Evolutionary conservation across 1,284 basidiomycete species (phyloP), one percentile per base, ranked within the genome.

Genomic region (Cryptococcus sp.): DNA sequence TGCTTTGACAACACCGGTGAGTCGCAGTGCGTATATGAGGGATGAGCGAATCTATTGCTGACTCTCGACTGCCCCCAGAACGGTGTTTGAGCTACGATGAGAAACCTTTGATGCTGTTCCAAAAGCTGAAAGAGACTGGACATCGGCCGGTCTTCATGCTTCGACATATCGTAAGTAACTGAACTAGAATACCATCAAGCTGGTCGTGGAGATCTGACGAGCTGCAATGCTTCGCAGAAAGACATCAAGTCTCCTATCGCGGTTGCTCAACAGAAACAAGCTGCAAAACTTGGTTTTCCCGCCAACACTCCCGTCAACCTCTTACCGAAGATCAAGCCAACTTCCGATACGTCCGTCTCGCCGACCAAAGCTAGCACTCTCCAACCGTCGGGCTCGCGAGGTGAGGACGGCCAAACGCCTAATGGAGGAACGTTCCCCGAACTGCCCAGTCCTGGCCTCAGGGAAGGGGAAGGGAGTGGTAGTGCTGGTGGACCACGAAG

Each of bases 141-240:
- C 96, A 97, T 80, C 93, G 94, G 63, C 94, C 96, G 0, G 93
- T 97, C 11, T 99, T 99, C 78, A 98, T 98, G 93, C 85, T 99
- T 43, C 90, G 97, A 58, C 94, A 98, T 70, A 96, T 99, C 75
- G 93, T 93, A 71, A 61, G 75, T 64, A 47, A 13, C 8, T 46
- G 11, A 19, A 16, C 45, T 20, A 13, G 13, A 35, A 13, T 13
- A 4, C 13, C 30, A 13, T 35, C 30, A 13, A 35, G 30, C 30
- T 35, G 30, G 30, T 4, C 27, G 8, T 5, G 10, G 30, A 35
- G 10, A 35, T 4, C 30, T 63, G 38, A 63, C 27, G 45, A 15
- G 16, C 8, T 30, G 17, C 10, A 7, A 19, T 40, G 17, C 47
- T 17, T 20, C 43, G 17, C 60, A 78, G 77, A 69, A 73, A 54